These are phyloP conservation scores for Diplodia scrobiculata DNA, from an alignment of 2,329 filamentous ascomycete species.

Conservation along the genomic window DNA sequence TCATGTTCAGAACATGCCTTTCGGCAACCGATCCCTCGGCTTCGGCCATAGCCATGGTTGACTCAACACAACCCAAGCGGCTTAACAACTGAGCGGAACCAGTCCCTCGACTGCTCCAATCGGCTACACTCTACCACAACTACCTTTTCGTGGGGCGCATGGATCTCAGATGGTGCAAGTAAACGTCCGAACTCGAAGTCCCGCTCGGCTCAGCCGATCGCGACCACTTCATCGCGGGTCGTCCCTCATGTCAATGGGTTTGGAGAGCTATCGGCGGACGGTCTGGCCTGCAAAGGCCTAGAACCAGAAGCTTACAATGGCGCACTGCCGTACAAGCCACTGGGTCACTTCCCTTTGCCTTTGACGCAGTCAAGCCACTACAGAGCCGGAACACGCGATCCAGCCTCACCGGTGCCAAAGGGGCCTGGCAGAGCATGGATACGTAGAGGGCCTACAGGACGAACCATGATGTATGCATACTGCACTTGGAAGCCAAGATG, in stretches of 20 bases:
- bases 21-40: neutral
- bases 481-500: too few relatives aligned
- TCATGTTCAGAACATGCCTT: neutral
- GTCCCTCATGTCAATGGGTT: neutral
- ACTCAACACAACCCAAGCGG: neutral
- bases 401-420: too few relatives aligned
- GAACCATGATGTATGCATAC: too few relatives aligned
- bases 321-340: neutral
- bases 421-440: too few relatives aligned
- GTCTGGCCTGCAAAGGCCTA: neutral
- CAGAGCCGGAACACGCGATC: too few relatives aligned
- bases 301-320: neutral
- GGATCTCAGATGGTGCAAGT: neutral
- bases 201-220: slow-evolving; percentile 13
- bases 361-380: too few relatives aligned
- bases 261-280: neutral
- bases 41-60: neutral
- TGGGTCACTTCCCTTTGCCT: neutral
- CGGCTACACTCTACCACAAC: neutral
- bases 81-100: neutral
- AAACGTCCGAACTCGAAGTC: neutral
- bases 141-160: neutral
- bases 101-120: neutral
- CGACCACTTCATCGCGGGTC: neutral
- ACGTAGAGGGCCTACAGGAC: too few relatives aligned